Evolutionary conservation across 371 early-diverging fungal species (phyloP).

Genomic region (Encephalitozoon hellem): DNA sequence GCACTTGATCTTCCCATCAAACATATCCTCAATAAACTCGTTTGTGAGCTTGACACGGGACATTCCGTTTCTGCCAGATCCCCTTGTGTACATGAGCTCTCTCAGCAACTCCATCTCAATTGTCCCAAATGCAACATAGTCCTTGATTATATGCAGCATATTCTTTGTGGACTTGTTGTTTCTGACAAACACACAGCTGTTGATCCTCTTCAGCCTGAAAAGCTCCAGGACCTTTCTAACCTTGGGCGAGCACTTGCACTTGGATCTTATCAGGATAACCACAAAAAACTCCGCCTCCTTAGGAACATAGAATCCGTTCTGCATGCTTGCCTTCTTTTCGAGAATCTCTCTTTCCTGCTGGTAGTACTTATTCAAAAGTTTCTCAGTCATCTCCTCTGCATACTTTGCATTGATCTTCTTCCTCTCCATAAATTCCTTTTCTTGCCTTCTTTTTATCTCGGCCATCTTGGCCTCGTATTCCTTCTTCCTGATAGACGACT

Average conservation of each 20-base stretch:
- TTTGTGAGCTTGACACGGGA: slow-evolving; percentile 88
- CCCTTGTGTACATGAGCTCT: slow-evolving; percentile 98
- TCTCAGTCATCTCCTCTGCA: slow-evolving; percentile 21
- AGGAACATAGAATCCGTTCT: slow-evolving; percentile 54
- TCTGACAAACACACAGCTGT: slow-evolving; percentile 91
- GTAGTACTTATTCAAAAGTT: slow-evolving; percentile 37
- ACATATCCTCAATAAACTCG: slow-evolving; percentile 77
- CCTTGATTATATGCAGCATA: slow-evolving; percentile 91
- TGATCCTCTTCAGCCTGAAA: slow-evolving; percentile 93
- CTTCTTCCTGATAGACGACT: slow-evolving; percentile 27
- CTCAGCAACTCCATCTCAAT: slow-evolving; percentile 95
- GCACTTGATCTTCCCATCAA: slow-evolving; percentile 85
- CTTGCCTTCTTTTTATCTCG: slow-evolving; percentile 8
- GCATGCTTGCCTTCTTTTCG: slow-evolving; percentile 42
- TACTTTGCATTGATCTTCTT: slow-evolving; percentile 23
- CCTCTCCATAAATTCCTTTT: slow-evolving; percentile 18
- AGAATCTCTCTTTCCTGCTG: slow-evolving; percentile 30
- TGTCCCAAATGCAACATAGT: slow-evolving; percentile 84
- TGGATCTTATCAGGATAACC: slow-evolving; percentile 72
- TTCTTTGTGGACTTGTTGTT: slow-evolving; percentile 92
- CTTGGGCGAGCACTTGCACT: slow-evolving; percentile 96
- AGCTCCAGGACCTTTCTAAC: slow-evolving; percentile 95
- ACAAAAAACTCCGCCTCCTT: slow-evolving; percentile 57
- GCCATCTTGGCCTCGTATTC: slow-evolving; percentile 37
- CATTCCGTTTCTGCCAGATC: slow-evolving; percentile 81